Evolutionary conservation across 192 early-diverging fungal genomes (phyloP).

Genomic region (Coemansia sp.): DNA sequence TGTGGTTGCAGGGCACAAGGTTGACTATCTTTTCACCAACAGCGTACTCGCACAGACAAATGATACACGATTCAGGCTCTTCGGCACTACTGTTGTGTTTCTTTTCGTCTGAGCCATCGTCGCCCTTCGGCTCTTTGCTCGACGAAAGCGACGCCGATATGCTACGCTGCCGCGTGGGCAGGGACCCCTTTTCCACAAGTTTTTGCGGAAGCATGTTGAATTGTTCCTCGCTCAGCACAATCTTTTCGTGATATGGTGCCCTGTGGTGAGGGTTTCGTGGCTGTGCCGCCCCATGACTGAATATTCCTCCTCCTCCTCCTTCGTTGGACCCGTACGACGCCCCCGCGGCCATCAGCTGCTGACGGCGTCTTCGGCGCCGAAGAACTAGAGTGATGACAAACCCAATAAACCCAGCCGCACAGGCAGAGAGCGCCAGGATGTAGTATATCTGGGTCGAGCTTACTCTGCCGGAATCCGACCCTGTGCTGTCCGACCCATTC

Average conservation of each 20-base stretch:
- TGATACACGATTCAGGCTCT: slow-evolving; percentile 31
- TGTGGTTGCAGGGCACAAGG: slow-evolving; percentile 37
- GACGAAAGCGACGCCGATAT: background rate
- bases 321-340: background rate
- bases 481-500: too few relatives aligned
- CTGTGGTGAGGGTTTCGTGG: slow-evolving; percentile 10
- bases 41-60: slow-evolving; percentile 27
- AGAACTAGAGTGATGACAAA: slow-evolving; percentile 21
- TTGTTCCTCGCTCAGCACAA: slow-evolving; percentile 32
- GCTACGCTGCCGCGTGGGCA: background rate
- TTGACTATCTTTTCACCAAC: slow-evolving; percentile 23
- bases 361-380: slow-evolving; percentile 18
- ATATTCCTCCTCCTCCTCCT: background rate
- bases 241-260: slow-evolving; percentile 11
- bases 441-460: slow-evolving; percentile 23
- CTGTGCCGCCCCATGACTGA: slow-evolving; percentile 5
- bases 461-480: background rate
- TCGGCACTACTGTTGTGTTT: background rate
- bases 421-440: slow-evolving; percentile 28
- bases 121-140: background rate
- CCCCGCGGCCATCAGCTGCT: background rate
- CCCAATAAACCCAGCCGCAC: slow-evolving; percentile 15
- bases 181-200: slow-evolving; percentile 1
- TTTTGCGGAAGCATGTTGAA: slow-evolving; percentile 38
- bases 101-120: background rate